Base-by-base conservation (phyloP, 2,329 filamentous ascomycete species). In the Torrubiella hemipterigena region DNA sequence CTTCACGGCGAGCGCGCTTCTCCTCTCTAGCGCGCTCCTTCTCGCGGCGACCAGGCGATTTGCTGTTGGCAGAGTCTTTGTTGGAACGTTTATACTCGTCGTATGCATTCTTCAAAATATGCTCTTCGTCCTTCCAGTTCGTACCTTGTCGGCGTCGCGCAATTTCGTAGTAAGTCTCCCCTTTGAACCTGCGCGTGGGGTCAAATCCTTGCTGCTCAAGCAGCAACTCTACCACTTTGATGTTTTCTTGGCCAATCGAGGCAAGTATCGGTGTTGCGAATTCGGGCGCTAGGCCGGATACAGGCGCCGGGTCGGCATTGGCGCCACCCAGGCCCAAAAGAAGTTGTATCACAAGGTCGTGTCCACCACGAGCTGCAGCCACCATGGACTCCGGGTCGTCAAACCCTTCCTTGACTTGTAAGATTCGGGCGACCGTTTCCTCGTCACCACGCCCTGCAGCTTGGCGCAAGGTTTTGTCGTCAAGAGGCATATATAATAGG, bases 251-350 rank as follows among this genome's bases (percentile, higher is more conserved):
- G 12, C 91, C 89, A 41, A 98, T 95, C 2, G 91, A 87, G 36
- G 87, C 86, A 22, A 95, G 70, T 65, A 98, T 93, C 2, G 91
- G 91, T 1, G 89, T 96, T 31, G 87, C 81, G 46, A 82, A 78
- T 35, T 91, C 86, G 25, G 68, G 58, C 17, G 67, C 63, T 36
- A 72, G 63, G 18, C 68, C 66, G 7, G 63, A 47, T 28, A 86
- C 55, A 10, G 82, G 73, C 6, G 69, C 63, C 19, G 85, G 85
- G 44, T 91, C 83, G 1, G 71, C 65, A 32, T 73, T 71, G 10
- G 70, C 69, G 29, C 68, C 63, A 3, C 79, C 80, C 41, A 85
- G 61, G 7, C 78, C 79, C 25, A 85, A 55, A 30, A 86, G 56
- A 17, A 94, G 69, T 47, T 87, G 83, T 38, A 94, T 74, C 16